Conservation (phyloP, 257 asterid species). For the Nicotiana noctiflora region DNA sequence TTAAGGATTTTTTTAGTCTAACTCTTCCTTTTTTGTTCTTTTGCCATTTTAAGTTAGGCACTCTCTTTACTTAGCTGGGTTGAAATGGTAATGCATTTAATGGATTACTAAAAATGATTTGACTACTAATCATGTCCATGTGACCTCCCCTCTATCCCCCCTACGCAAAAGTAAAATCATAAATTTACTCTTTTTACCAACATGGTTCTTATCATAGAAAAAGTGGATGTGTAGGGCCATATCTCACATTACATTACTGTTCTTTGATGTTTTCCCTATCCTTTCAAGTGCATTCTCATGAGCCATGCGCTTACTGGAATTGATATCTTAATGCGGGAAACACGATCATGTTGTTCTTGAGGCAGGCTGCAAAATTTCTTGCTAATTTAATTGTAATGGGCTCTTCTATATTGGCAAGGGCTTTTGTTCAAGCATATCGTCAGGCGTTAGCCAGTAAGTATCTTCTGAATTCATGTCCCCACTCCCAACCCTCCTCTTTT, state of each 20-base stretch:
- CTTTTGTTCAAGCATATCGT: slow-evolving; percentile 65
- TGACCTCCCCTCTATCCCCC: neutral
- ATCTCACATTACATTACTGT: neutral
- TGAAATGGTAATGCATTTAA: neutral
- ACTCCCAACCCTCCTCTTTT: neutral
- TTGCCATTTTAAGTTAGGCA: neutral
- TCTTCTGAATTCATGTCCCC: slow-evolving; percentile 3
- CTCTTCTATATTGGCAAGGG: slow-evolving; percentile 51
- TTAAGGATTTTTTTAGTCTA: neutral
- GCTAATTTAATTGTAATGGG: slow-evolving; percentile 62
- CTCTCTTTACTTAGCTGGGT: neutral
- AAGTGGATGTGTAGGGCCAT: neutral
- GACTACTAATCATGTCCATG: neutral
- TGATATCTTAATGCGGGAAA: neutral
- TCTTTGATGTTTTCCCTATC: neutral
- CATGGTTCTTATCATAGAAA: neutral
- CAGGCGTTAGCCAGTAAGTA: slow-evolving; percentile 62
- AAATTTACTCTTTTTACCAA: neutral
- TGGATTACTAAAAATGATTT: neutral
- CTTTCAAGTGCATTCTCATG: neutral
- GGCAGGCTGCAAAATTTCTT: slow-evolving; percentile 57
- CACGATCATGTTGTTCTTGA: neutral
- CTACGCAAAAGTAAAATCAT: neutral
- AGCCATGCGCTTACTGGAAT: neutral
- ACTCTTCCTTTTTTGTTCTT: neutral